Evolutionary conservation across 1,284 basidiomycete species (phyloP).

Genomic region (Trichosporon sp.): DNA sequence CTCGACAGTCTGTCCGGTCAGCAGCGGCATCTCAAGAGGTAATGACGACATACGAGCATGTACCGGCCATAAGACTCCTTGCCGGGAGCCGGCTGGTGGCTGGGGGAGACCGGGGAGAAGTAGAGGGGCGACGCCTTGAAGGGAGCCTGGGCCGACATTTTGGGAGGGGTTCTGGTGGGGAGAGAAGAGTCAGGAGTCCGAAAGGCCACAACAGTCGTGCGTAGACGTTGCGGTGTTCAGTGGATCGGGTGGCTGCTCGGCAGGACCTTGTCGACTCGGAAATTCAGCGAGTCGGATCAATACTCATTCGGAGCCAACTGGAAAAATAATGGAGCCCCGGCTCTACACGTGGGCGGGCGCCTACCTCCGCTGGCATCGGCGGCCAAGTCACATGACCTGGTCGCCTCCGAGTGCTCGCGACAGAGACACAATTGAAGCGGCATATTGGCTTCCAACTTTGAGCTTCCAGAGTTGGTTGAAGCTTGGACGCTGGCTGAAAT

Average conservation of each 20-base stretch:
- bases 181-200: neutral
- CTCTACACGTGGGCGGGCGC: neutral
- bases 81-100: slow-evolving; percentile 24
- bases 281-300: neutral
- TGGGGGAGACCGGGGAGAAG: slow-evolving; percentile 38
- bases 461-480: neutral
- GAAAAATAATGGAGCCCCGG: neutral
- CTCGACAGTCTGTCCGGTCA: neutral
- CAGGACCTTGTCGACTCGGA: slow-evolving; percentile 6
- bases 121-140: slow-evolving; percentile 36
- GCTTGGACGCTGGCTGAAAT: neutral
- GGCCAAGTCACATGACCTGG: neutral
- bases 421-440: neutral
- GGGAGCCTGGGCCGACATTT: slow-evolving; percentile 16
- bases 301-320: neutral
- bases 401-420: neutral
- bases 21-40: neutral
- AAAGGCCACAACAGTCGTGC: neutral
- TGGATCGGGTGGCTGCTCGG: neutral
- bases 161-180: too few species aligned
- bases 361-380: neutral
- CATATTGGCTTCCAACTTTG: neutral
- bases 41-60: slow-evolving; percentile 27
- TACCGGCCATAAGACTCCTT: slow-evolving; percentile 27
- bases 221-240: neutral